Evolutionary conservation across 805 yeast genomes (phyloP).

Genomic region (Ogataea salicorniae): DNA sequence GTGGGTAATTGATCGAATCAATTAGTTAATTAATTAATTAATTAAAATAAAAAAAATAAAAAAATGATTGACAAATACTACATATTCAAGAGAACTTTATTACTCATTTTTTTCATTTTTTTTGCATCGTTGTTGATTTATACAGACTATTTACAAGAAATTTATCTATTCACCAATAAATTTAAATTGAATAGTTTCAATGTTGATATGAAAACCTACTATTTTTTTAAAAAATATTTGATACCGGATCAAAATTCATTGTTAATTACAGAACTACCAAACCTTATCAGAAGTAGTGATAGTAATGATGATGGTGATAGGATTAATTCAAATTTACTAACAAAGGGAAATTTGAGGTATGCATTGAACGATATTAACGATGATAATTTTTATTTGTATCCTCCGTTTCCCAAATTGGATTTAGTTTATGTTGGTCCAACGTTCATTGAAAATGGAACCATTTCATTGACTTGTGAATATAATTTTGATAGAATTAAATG

Average conservation of each 20-base stretch:
- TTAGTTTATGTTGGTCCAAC: conserved; percentile 25
- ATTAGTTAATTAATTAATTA: not conserved
- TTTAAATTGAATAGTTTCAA: conserved; percentile 18
- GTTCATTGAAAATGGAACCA: conserved; percentile 25
- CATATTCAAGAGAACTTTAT: conserved; percentile 16
- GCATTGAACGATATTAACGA: not conserved
- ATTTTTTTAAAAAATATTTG: conserved; percentile 14
- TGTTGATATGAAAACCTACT: conserved; percentile 21
- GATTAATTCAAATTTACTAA: too few relatives aligned
- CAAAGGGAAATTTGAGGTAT: too few relatives aligned
- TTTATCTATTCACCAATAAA: conserved; percentile 22
- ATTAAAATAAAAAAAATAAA: too few relatives aligned
- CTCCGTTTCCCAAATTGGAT: conserved; percentile 25
- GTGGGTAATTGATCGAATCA: too few relatives aligned
- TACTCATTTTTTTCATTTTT: conserved; percentile 17
- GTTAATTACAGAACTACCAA: too few relatives aligned
- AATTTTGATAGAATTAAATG: conserved; percentile 21
- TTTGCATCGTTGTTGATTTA: conserved; percentile 22
- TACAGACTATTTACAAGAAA: conserved; percentile 25
- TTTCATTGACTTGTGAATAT: conserved; percentile 21
- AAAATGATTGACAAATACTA: conserved; percentile 16
- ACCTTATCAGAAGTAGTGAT: too few relatives aligned
- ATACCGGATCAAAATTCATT: too few relatives aligned
- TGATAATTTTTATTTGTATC: conserved; percentile 15
- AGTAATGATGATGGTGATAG: too few relatives aligned